phyloP scores from a whole-genome alignment of 805 yeast genomes.

The Metschnikowia gelsemii region DNA sequence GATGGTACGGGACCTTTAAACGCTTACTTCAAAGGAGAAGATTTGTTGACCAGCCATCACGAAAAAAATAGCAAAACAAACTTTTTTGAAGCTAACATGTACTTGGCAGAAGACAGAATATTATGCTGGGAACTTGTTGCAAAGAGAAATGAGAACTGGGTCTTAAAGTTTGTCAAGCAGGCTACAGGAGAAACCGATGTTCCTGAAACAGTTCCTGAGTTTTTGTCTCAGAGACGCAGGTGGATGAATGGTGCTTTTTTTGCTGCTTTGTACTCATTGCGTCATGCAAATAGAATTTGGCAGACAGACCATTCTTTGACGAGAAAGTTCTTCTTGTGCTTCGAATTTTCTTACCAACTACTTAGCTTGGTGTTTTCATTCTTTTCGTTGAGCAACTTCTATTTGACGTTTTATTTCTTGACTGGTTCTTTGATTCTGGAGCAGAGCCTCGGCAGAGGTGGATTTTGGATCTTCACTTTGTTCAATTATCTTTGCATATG shows the following conservation, averaged over 20 bases:
- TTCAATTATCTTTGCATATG: conserved; percentile 84
- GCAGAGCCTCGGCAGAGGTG: conserved; percentile 59
- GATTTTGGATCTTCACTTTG: conserved; percentile 77
- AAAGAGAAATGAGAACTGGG: conserved; percentile 29
- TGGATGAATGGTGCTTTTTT: conserved; percentile 34
- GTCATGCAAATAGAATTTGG: conserved; percentile 27
- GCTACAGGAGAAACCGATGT: conserved; percentile 35
- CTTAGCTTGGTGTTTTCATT: conserved; percentile 25
- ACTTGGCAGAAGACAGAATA: conserved; percentile 31
- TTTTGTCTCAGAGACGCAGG: conserved; percentile 29
- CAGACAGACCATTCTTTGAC: conserved; percentile 25
- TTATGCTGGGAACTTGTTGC: conserved; percentile 33
- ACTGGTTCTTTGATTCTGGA: conserved; percentile 51
- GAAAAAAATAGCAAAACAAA: conserved; percentile 52
- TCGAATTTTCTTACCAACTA: conserved; percentile 28
- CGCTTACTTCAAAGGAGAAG: conserved; percentile 90
- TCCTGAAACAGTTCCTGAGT: conserved; percentile 28
- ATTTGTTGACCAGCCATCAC: conserved; percentile 32
- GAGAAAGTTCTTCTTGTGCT: conserved; percentile 26
- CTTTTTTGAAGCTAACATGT: conserved; percentile 81
- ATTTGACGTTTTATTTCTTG: conserved; percentile 29
- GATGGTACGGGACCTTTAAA: conserved; percentile 92
- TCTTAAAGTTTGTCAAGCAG: conserved; percentile 30
- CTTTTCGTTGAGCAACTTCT: conserved; percentile 30
- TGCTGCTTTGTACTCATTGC: conserved; percentile 29